Evolutionary conservation across 2,329 filamentous ascomycete species (phyloP), one percentile per base, ranked within the genome.

Genomic region (Aspergillus costaricaensis): DNA sequence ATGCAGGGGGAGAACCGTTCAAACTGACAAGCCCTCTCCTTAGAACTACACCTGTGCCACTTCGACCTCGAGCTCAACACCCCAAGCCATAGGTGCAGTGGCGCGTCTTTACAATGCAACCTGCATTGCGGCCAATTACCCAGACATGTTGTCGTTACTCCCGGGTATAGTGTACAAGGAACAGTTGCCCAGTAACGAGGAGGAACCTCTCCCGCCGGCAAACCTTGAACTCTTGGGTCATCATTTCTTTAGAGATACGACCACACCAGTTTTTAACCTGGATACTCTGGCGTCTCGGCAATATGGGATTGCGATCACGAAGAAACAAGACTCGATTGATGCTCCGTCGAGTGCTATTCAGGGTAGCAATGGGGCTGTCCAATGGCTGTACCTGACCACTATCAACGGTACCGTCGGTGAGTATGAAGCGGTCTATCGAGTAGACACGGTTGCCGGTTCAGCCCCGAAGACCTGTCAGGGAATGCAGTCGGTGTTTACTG

Each of bases 11-110:
- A 10, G 10, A 27, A 21, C 5, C 25, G 32, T 5, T 12, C 17
- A 43, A 56, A 15, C 60, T 66, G 65, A 69, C 64, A 48, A 57
- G 27, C n/a, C 32, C 32, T 27, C 12, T 36, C 19, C 38, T 44
- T 88, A 97, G 80, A 97, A 97, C 83, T 98, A 97, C 82, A 96
- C 91, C 55, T 97, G 94, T 82, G 81, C 85, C 60, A 79, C 83
- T 57, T 77, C 77, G 63, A 85, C 89, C 67, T 73, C 85, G 1
- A 84, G 84, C 3, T 84, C 86, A 0, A 79, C 78, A 0, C 93
- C 94, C 14, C 81, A 80, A 9, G 82, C 88, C 17, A 76, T 82
- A 53, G 94, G 94, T 64, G 94, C 94, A 57, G 73, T 91, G 0
- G 94, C 94, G 57, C 88, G 86, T 1, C 90, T 98, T 69, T 97